Evolutionary conservation across 129 eudicot genomes (phyloP).

Genomic region (Scalesia atractyloides): DNA sequence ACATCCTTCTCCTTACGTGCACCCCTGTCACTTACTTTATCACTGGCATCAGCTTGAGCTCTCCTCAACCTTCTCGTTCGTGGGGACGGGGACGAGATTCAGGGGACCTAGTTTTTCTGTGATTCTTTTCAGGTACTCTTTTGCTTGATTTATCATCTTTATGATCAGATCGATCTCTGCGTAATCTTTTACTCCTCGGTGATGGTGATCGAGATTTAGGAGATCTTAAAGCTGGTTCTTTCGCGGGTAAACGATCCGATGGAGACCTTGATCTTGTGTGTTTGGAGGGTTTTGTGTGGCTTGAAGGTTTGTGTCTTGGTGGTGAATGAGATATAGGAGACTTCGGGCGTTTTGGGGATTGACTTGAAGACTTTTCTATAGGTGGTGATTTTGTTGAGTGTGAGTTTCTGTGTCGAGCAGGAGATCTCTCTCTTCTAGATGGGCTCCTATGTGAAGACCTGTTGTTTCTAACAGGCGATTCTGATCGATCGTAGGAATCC

Average conservation of each 20-base stretch:
- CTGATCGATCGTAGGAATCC: constrained; percentile 44
- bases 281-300: constrained; percentile 50
- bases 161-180: constrained; percentile 41
- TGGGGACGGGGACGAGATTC: constrained; percentile 70
- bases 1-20: constrained; percentile 50
- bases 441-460: constrained; percentile 73
- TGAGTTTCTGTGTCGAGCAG: constrained; percentile 64
- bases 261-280: constrained; percentile 53
- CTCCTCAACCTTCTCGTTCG: constrained; percentile 68
- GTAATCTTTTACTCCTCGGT: constrained; percentile 48
- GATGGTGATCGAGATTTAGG: constrained; percentile 51
- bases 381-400: constrained; percentile 45
- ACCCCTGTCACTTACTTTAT: constrained; percentile 52
- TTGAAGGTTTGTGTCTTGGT: constrained; percentile 46
- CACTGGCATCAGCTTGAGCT: constrained; percentile 55
- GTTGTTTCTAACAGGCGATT: constrained; percentile 58
- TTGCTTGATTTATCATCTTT: constrained; percentile 41
- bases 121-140: constrained; percentile 32
- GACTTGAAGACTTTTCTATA: constrained; percentile 50
- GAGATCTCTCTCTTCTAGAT: constrained; percentile 68
- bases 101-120: constrained; percentile 42
- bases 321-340: constrained; percentile 55
- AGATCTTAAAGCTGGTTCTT: constrained; percentile 46
- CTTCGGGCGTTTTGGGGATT: constrained; percentile 61
- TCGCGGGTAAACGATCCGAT: constrained; percentile 36